Conservation (phyloP, 1,284 basidiomycete species). For the Apiotrichum domesticum region DNA sequence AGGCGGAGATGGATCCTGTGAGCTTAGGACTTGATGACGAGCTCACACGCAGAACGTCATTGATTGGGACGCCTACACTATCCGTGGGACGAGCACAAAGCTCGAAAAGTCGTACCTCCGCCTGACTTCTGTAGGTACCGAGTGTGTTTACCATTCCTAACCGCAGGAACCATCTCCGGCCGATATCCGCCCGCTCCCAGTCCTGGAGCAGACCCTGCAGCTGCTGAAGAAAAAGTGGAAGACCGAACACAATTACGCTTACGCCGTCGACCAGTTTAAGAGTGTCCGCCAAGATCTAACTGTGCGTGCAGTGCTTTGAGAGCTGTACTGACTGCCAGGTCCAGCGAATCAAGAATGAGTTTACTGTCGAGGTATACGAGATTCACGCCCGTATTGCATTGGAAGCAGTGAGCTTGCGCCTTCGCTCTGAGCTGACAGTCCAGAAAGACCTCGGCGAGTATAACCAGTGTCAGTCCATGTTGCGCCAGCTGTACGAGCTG, state of each 20-base stretch:
- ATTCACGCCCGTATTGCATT: constrained; percentile 96
- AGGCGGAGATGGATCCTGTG: constrained; percentile 48
- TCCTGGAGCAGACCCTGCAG: constrained; percentile 77
- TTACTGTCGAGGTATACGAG: constrained; percentile 96
- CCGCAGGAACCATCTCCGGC: constrained; percentile 85
- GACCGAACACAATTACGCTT: constrained; percentile 70
- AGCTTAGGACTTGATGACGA: constrained; percentile 8
- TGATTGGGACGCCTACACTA: constrained; percentile 93
- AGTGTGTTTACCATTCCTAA: no score
- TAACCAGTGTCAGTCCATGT: constrained; percentile 91
- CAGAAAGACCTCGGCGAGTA: constrained; percentile 98
- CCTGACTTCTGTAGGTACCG: constrained; percentile 70
- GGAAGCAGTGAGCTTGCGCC: constrained; percentile 63
- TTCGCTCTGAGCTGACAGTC: constrained; percentile 5
- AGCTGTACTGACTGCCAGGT: constrained; percentile 55
- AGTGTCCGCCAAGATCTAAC: constrained; percentile 95
- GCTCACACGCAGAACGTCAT: constrained; percentile 68
- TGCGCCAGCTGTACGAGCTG: constrained; percentile 85
- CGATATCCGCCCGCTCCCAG: constrained; percentile 79
- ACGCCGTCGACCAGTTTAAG: constrained; percentile 98
- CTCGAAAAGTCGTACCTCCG: constrained; percentile 95
- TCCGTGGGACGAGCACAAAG: constrained; percentile 81
- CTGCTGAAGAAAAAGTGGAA: constrained; percentile 88
- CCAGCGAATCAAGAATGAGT: constrained; percentile 98
- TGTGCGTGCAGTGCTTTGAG: constrained; percentile 53